phyloP scores from a whole-genome alignment of 1,139 yeast genomes.

The Geotrichum reessii region DNA sequence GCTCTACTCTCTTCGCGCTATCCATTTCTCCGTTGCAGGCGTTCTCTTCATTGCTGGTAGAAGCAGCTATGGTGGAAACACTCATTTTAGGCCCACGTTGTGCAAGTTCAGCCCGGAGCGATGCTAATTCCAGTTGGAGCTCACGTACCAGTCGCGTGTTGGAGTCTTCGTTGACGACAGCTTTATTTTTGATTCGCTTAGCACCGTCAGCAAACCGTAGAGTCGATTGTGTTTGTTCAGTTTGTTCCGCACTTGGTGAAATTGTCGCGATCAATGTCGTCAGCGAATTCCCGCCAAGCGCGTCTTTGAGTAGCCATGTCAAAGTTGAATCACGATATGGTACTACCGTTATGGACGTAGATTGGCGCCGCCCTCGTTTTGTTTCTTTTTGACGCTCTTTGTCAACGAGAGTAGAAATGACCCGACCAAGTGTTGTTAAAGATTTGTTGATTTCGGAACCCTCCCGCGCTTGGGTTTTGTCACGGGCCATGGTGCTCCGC shows the following conservation, averaged over 20 bases:
- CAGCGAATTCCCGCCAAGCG: slow-evolving; percentile 61
- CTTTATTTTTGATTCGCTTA: slow-evolving; percentile 25
- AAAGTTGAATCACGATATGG: slow-evolving; percentile 60
- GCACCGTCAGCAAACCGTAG: slow-evolving; percentile 49
- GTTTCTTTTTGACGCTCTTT: slow-evolving; percentile 21
- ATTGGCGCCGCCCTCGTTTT: slow-evolving; percentile 24
- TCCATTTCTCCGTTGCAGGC: slow-evolving; percentile 5
- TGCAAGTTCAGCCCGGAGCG: slow-evolving; percentile 22
- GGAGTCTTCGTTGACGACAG: slow-evolving; percentile 24
- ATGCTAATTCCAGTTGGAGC: slow-evolving; percentile 28
- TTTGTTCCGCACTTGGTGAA: slow-evolving; percentile 50
- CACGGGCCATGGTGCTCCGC: slow-evolving; percentile 64
- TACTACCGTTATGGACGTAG: slow-evolving; percentile 34
- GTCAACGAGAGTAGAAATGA: slow-evolving; percentile 43
- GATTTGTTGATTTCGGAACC: slow-evolving; percentile 92
- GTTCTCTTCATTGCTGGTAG: neutral
- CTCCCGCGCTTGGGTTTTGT: slow-evolving; percentile 55
- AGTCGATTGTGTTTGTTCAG: slow-evolving; percentile 60
- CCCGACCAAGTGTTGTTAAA: slow-evolving; percentile 80
- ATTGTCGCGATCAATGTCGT: slow-evolving; percentile 64
- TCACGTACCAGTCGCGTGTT: slow-evolving; percentile 30
- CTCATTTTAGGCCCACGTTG: neutral
- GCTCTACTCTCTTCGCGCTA: slow-evolving; percentile 20
- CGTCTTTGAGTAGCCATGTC: slow-evolving; percentile 59
- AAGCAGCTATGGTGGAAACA: neutral